A percentile compares a stretch with the other conserved stretches of the same genome.
phyloP scores from a whole-genome alignment of 176 grass and related monocot genomes.

The Tuctoria greenei region DNA sequence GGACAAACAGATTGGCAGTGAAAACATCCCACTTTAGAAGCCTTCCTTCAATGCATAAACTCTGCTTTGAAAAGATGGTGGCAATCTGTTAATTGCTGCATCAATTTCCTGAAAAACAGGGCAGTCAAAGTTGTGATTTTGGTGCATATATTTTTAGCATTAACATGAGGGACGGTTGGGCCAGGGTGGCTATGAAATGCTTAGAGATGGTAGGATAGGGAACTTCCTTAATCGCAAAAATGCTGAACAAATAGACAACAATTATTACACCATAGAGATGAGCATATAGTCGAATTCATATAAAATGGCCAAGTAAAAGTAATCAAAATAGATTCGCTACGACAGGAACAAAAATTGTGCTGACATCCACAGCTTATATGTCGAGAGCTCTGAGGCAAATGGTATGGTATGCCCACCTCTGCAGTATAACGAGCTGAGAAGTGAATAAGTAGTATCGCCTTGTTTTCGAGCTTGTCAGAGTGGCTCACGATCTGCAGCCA shows the following conservation, averaged over 20 bases:
- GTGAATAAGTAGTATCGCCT: constrained; percentile 84
- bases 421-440: constrained; percentile 79
- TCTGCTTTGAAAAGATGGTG: constrained; percentile 52
- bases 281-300: not conserved
- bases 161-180: not conserved
- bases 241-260: not conserved
- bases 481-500: constrained; percentile 55
- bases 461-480: constrained; percentile 69
- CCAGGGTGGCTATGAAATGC: not conserved
- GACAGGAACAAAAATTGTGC: not conserved
- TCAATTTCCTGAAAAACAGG: constrained; percentile 71
- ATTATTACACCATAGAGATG: not conserved
- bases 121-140: constrained; percentile 6
- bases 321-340: not conserved
- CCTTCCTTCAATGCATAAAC: constrained; percentile 70
- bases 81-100: constrained; percentile 54
- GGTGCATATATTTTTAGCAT: not conserved
- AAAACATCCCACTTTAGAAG: constrained; percentile 32
- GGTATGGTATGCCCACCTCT: constrained; percentile 49
- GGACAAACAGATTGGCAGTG: not conserved
- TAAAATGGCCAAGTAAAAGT: not conserved
- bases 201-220: not conserved
- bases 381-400: constrained; percentile 15
- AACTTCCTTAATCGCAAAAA: constrained; percentile 4
- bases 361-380: not conserved